Base-by-base conservation (phyloP, 352 stramenopile species). In the Pythium brassicae region DNA sequence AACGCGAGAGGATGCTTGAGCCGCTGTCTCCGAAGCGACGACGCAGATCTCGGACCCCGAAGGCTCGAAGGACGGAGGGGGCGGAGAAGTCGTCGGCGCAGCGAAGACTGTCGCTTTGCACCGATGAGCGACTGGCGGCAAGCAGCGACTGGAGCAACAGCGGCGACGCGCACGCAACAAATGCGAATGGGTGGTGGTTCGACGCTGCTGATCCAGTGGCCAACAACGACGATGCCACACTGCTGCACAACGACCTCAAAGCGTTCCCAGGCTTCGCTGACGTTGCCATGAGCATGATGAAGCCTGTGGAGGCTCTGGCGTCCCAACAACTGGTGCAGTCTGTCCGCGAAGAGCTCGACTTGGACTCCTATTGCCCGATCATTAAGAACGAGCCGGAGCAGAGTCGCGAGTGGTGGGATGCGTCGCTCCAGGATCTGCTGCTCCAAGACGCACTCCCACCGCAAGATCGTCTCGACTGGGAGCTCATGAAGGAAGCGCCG, bases 401-500 rank as follows among this genome's bases (percentile, higher is more conserved):
- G 44, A 29, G 49, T 39, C 35, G 59, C 63, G 53, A 66, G 47
- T 40, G 74, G 76, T 84, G 65, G 68, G 62, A 81, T 37, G 76
- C 73, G 1, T 78, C 74, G 3, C 52, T 87, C 6, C 69, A 73
- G 22, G 62, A 80, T 47, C 45, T 84, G 43, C 29, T 68, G 12
- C 51, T 78, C 27, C 61, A 66, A 37, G 72, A 79, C 50, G 68
- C 63, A 11, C 62, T 83, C 10, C 60, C 69, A 20, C 56, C 20
- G 7, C 60, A 71, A 32, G 63, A 81, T 45, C 71, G 69, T 29
- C 62, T 87, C 25, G 63, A 79, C 15, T 86, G 72, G 72, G 60
- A 87, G 22, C 51, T 74, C 46, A 78, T 59, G 55, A 70, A 55
- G 26, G 23, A 17, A 15, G 29, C 34, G 9, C 11, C 27, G 44